phyloP scores from a whole-genome alignment of 352 stramenopile genomes.

The Elongisporangium prolatum region DNA sequence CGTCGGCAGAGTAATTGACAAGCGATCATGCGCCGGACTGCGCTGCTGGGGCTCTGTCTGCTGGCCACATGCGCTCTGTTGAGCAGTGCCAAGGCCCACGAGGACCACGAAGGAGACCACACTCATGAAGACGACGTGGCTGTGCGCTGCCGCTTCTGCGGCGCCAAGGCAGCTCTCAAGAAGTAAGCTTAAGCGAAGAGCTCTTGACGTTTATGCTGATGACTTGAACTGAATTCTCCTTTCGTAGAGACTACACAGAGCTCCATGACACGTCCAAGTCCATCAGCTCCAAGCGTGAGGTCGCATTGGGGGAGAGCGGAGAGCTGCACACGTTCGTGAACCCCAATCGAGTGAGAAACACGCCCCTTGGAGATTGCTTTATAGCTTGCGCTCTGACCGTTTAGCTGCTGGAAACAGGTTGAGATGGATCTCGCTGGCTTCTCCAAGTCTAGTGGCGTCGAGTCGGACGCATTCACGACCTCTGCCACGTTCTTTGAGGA shows the following conservation, averaged over 20 bases:
- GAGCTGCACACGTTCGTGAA: constrained; percentile 81
- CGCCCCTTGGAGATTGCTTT: too few species aligned
- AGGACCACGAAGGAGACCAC: constrained; percentile 8
- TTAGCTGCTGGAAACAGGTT: constrained; percentile 20
- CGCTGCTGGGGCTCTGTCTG: constrained; percentile 15
- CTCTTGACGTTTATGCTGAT: not conserved
- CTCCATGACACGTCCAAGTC: constrained; percentile 74
- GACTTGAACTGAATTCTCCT: not conserved
- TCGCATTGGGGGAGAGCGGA: constrained; percentile 36
- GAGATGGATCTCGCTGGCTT: constrained; percentile 81
- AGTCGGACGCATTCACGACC: constrained; percentile 61
- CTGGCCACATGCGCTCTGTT: constrained; percentile 3
- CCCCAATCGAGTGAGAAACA: constrained; percentile 42
- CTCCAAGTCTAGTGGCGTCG: constrained; percentile 45
- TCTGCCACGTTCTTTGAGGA: constrained; percentile 76
- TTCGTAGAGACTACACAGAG: constrained; percentile 56
- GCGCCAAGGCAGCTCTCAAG: constrained; percentile 60
- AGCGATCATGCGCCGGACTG: constrained; percentile 4
- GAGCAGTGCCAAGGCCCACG: constrained; percentile 5
- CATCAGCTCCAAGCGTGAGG: constrained; percentile 44
- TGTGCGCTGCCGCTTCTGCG: constrained; percentile 77
- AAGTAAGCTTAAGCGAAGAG: constrained; percentile 24
- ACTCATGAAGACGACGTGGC: constrained; percentile 20
- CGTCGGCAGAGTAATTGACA: not conserved
- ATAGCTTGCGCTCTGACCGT: not conserved